Conservation (phyloP, 495 filamentous ascomycete genomes). For the Cercophora newfieldiana region DNA sequence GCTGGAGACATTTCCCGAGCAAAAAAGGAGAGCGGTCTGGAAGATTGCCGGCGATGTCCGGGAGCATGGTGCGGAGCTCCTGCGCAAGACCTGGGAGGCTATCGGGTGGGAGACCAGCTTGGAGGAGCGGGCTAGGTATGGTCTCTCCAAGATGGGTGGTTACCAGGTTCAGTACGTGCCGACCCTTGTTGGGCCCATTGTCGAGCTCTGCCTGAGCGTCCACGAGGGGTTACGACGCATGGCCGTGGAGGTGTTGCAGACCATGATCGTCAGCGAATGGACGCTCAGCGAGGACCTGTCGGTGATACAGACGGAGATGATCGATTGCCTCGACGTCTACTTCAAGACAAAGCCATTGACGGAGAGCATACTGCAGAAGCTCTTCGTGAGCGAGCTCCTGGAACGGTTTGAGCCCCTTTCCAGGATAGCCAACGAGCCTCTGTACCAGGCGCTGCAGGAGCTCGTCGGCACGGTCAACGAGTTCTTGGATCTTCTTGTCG, state of each 20-base stretch:
- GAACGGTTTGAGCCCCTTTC: slow-evolving; percentile 75
- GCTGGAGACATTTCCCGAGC: slow-evolving; percentile 94
- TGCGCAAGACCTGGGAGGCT: slow-evolving; percentile 86
- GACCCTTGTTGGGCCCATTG: slow-evolving; percentile 82
- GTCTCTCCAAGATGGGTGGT: slow-evolving; percentile 81
- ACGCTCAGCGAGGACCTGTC: slow-evolving; percentile 90
- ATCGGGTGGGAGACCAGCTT: slow-evolving; percentile 92
- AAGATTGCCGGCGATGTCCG: slow-evolving; percentile 97
- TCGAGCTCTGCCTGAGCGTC: slow-evolving; percentile 92
- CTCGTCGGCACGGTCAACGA: slow-evolving; percentile 84
- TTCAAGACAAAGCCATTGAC: slow-evolving; percentile 87
- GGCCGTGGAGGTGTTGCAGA: slow-evolving; percentile 89
- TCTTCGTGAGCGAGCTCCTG: slow-evolving; percentile 85
- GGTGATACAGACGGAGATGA: slow-evolving; percentile 93
- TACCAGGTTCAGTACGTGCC: slow-evolving; percentile 99
- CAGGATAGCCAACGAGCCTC: slow-evolving; percentile 63
- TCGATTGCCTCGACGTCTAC: slow-evolving; percentile 88
- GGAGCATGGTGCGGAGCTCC: slow-evolving; percentile 82
- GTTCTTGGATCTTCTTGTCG: slow-evolving; percentile 85
- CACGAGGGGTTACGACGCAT: slow-evolving; percentile 88
- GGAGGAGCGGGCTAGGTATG: slow-evolving; percentile 72
- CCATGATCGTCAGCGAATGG: slow-evolving; percentile 99
- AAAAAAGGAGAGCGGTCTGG: slow-evolving; percentile 94
- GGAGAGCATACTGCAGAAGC: slow-evolving; percentile 86
- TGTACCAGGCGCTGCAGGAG: slow-evolving; percentile 73